phyloP scores from a whole-genome alignment of 352 stramenopile species.

The Elongisporangium senticosum region DNA sequence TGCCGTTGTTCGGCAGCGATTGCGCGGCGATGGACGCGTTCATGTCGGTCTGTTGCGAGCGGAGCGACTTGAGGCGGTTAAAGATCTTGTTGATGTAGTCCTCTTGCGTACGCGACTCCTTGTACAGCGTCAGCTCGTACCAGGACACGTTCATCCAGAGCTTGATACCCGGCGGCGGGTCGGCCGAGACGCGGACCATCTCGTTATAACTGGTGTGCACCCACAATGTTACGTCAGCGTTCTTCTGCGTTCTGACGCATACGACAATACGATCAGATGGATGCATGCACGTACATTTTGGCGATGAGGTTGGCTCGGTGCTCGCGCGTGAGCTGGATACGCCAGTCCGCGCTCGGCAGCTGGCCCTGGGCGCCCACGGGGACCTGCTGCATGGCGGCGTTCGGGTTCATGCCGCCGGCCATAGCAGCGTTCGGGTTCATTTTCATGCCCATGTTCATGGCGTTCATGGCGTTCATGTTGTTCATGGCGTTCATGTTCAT shows the following conservation, averaged over 20 bases:
- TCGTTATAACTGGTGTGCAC: constrained; percentile 61
- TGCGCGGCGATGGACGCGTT: constrained; percentile 61
- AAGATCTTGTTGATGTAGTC: constrained; percentile 89
- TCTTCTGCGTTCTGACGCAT: not conserved
- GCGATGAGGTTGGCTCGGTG: constrained; percentile 81
- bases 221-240: constrained; percentile 1
- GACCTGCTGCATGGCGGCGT: constrained; percentile 18
- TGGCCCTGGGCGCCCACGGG: constrained; percentile 16
- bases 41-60: constrained; percentile 68
- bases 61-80: constrained; percentile 71
- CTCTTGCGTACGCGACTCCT: constrained; percentile 78
- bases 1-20: constrained; percentile 58
- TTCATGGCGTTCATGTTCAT: constrained; percentile 51
- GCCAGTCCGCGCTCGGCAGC: constrained; percentile 51
- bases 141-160: constrained; percentile 86
- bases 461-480: constrained; percentile 46
- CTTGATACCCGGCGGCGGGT: constrained; percentile 73
- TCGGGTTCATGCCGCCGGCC: constrained; percentile 29
- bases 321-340: constrained; percentile 75
- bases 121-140: constrained; percentile 82
- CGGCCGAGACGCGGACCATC: constrained; percentile 76
- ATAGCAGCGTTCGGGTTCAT: constrained; percentile 24
- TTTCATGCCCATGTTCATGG: constrained; percentile 49
- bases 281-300: constrained; percentile 55
- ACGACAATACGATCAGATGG: not conserved